Evolutionary conservation across 1,284 basidiomycete genomes (phyloP).

Genomic region (Cutaneotrichosporon daszewskae): DNA sequence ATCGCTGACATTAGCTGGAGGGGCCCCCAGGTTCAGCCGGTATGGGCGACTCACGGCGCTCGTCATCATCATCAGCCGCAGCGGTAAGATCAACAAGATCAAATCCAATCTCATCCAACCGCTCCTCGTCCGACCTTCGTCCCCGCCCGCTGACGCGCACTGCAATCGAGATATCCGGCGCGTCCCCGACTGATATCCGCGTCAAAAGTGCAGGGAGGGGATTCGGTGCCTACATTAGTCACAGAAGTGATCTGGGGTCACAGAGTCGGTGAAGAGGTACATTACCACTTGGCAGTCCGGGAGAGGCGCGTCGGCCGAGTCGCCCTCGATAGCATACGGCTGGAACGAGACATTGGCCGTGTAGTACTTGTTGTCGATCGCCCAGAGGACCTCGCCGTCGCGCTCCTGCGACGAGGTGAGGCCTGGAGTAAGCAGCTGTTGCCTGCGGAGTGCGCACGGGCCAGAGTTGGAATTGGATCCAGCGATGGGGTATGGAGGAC

Average conservation of each 20-base stretch:
- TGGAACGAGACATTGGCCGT: constrained; percentile 70
- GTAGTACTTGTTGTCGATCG: constrained; percentile 78
- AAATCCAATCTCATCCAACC: constrained; percentile 37
- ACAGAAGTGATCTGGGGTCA: constrained; percentile 7
- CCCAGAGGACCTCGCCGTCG: constrained; percentile 57
- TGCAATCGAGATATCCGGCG: constrained; percentile 36
- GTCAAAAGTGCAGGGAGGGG: constrained; percentile 26
- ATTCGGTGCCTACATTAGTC: constrained; percentile 21
- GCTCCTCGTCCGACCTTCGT: constrained; percentile 19
- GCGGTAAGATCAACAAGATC: constrained; percentile 37
- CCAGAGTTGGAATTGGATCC: constrained; percentile 23
- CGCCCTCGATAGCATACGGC: too few relatives aligned
- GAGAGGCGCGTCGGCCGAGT: constrained; percentile 34
- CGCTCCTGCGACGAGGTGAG: constrained; percentile 6
- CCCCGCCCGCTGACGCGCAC: constrained; percentile 17
- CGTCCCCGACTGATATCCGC: constrained; percentile 22
- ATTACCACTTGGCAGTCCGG: constrained; percentile 26
- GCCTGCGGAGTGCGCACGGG: constrained; percentile 15
- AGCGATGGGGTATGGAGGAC: constrained; percentile 19
- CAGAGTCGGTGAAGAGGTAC: constrained; percentile 19
- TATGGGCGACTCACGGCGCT: constrained; percentile 30
- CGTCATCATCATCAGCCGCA: constrained; percentile 35
- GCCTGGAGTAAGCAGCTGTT: constrained; percentile 9
- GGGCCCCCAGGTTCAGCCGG: too few relatives aligned
- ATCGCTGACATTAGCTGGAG: constrained; percentile 28